Evolutionary conservation across 2,329 filamentous ascomycete genomes (phyloP).

Genomic region (Epichloe aotearoae): DNA sequence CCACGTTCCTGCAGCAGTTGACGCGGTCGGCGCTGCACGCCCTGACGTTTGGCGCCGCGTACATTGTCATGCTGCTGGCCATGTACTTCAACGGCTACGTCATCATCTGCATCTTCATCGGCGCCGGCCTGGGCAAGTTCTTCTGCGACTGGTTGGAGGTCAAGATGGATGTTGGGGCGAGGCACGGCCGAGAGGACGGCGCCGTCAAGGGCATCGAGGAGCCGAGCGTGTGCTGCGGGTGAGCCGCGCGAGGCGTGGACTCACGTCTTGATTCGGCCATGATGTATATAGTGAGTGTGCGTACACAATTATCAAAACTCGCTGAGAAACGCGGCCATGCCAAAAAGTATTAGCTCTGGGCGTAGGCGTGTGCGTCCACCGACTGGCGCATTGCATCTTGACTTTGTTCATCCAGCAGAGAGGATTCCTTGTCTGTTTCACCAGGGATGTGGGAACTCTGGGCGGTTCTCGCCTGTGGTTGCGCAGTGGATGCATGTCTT

Average conservation of each 20-base stretch:
- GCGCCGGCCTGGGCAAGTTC: constrained; percentile 38
- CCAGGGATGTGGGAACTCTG: no score
- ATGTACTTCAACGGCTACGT: constrained; percentile 58
- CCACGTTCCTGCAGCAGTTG: constrained; percentile 49
- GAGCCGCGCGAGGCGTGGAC: not conserved
- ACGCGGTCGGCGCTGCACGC: constrained; percentile 54
- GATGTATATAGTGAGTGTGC: no score
- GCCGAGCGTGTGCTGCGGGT: constrained; percentile 33
- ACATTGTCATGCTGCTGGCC: constrained; percentile 59
- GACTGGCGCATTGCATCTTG: no score
- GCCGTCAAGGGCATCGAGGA: constrained; percentile 27
- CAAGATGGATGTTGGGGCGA: constrained; percentile 23
- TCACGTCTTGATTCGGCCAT: not conserved
- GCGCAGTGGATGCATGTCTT: no score
- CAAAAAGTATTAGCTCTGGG: no score
- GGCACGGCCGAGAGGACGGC: constrained; percentile 9
- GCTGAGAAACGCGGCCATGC: no score
- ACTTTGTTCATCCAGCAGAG: no score
- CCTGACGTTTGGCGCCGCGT: constrained; percentile 59
- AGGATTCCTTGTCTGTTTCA: no score
- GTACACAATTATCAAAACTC: no score
- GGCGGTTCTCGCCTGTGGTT: no score
- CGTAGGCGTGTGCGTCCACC: no score
- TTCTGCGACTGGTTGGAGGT: constrained; percentile 39
- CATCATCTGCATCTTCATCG: constrained; percentile 61